phyloP scores from a whole-genome alignment of 306 rosid genomes.

The Luffa acutangula region DNA sequence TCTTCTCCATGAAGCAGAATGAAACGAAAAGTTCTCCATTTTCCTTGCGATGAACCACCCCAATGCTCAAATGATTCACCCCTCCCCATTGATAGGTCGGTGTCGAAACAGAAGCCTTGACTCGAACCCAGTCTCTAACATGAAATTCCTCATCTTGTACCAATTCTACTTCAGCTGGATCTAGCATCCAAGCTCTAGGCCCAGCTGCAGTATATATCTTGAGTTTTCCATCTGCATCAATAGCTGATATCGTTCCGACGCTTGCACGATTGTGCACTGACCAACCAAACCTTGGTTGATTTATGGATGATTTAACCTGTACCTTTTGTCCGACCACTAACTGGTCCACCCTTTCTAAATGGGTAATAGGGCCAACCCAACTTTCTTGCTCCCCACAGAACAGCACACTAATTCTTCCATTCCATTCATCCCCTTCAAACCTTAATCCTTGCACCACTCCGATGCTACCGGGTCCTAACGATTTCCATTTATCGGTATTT shows the following conservation, averaged over 20 bases:
- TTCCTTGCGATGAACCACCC: constrained; percentile 90
- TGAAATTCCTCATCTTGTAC: constrained; percentile 67
- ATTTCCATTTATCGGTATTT: constrained; percentile 58
- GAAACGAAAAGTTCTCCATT: constrained; percentile 74
- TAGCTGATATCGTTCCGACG: constrained; percentile 64
- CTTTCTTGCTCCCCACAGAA: constrained; percentile 95
- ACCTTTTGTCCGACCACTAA: constrained; percentile 81
- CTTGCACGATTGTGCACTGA: constrained; percentile 79
- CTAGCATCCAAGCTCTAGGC: constrained; percentile 88
- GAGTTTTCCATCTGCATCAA: constrained; percentile 91
- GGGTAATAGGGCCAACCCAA: constrained; percentile 75
- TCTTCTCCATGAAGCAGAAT: constrained; percentile 75
- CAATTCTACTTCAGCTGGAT: constrained; percentile 80
- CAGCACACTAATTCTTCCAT: constrained; percentile 61
- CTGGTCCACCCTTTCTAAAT: constrained; percentile 55
- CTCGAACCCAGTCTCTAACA: constrained; percentile 89
- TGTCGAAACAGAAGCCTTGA: constrained; percentile 61
- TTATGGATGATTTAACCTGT: constrained; percentile 50
- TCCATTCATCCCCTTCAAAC: constrained; percentile 64
- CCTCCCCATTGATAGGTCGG: constrained; percentile 98
- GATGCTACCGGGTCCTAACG: constrained; percentile 65
- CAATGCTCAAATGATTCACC: constrained; percentile 73
- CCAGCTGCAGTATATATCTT: constrained; percentile 89
- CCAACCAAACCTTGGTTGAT: constrained; percentile 93
- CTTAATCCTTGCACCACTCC: constrained; percentile 93